A percentile compares a stretch with the other conserved stretches of the same genome.
These are phyloP conservation scores for Pseudofabraea citricarpa DNA, from an alignment of 2,329 filamentous ascomycete genomes.

Conservation along the genomic window DNA sequence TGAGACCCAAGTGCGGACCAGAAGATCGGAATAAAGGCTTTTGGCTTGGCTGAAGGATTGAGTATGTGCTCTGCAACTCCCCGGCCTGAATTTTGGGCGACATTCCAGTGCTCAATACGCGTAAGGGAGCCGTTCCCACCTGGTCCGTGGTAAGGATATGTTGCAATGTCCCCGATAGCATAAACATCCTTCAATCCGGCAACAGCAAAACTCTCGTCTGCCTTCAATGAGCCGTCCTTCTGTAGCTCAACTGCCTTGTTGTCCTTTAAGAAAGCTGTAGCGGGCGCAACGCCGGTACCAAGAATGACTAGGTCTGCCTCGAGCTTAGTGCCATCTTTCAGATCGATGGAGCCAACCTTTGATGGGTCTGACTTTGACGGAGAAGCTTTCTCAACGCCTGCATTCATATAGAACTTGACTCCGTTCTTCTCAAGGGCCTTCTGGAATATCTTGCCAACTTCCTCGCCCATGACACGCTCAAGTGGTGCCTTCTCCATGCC, in stretches of 20 bases:
- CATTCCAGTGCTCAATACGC: conserved; percentile 98
- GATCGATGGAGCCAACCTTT: conserved; percentile 72
- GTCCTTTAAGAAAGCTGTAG: conserved; percentile 74
- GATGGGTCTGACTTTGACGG: conserved; percentile 62
- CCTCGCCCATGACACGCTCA: conserved; percentile 76
- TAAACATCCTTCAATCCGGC: conserved; percentile 76
- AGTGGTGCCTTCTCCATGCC: conserved; percentile 85
- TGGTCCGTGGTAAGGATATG: conserved; percentile 89
- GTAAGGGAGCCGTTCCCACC: conserved; percentile 68
- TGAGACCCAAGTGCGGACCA: conserved; percentile 92
- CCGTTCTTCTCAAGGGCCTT: conserved; percentile 77
- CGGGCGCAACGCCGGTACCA: conserved; percentile 82
- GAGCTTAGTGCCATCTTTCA: conserved; percentile 82
- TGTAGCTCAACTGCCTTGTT: conserved; percentile 68
- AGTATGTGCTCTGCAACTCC: conserved; percentile 74
- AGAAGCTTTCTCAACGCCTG: conserved; percentile 77
- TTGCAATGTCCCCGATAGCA: conserved; percentile 92
- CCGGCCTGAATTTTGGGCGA: conserved; percentile 89
- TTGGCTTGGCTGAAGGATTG: conserved; percentile 53
- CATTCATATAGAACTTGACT: conserved; percentile 81
- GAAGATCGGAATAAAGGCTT: conserved; percentile 87
- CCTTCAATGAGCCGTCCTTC: conserved; percentile 79
- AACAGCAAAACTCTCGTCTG: conserved; percentile 76
- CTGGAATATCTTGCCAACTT: conserved; percentile 78
- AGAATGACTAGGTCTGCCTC: conserved; percentile 88